Evolutionary conservation across 805 yeast species (phyloP).

Genomic region (Ogataea philodendri): DNA sequence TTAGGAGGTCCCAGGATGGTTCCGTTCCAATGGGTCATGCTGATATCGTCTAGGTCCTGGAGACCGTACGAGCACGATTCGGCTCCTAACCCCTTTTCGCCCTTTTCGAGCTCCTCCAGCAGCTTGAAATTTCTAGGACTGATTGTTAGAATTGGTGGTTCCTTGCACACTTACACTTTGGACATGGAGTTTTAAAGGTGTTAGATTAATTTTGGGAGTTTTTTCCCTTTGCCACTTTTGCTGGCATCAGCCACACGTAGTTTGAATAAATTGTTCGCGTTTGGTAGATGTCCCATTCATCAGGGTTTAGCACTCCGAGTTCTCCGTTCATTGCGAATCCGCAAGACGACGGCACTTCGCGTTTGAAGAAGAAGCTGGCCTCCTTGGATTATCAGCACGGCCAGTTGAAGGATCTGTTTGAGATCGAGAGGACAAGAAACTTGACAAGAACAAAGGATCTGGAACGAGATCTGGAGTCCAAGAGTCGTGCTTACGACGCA

Average conservation of each 20-base stretch:
- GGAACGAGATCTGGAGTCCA: conserved; percentile 15
- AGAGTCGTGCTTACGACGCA: conserved; percentile 37
- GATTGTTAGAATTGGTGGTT: conserved; percentile 4
- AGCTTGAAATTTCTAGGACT: conserved; percentile 93
- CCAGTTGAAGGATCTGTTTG: conserved; percentile 4
- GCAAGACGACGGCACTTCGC: not conserved
- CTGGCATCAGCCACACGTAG: conserved; percentile 11
- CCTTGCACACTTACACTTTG: conserved; percentile 23
- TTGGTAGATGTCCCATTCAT: conserved; percentile 2
- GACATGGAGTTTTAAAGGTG: conserved; percentile 18
- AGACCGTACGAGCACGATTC: conserved; percentile 96
- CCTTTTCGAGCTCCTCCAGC: conserved; percentile 94
- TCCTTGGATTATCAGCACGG: conserved; percentile 4
- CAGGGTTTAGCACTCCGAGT: conserved; percentile 13
- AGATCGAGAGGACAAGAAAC: conserved; percentile 5
- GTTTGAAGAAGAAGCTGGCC: conserved; percentile 1
- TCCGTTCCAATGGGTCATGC: conserved; percentile 97
- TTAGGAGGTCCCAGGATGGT: conserved; percentile 95
- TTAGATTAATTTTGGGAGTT: conserved; percentile 2
- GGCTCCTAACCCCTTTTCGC: conserved; percentile 96
- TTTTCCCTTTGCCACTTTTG: conserved; percentile 9
- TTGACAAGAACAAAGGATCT: conserved; percentile 10
- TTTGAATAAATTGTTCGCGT: conserved; percentile 2
- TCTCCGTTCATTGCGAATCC: conserved; percentile 23
- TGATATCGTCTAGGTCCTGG: conserved; percentile 83